These are phyloP conservation scores for Microbotryomycetes sp. DNA, from an alignment of 1,284 basidiomycete species.

Conservation along the genomic window DNA sequence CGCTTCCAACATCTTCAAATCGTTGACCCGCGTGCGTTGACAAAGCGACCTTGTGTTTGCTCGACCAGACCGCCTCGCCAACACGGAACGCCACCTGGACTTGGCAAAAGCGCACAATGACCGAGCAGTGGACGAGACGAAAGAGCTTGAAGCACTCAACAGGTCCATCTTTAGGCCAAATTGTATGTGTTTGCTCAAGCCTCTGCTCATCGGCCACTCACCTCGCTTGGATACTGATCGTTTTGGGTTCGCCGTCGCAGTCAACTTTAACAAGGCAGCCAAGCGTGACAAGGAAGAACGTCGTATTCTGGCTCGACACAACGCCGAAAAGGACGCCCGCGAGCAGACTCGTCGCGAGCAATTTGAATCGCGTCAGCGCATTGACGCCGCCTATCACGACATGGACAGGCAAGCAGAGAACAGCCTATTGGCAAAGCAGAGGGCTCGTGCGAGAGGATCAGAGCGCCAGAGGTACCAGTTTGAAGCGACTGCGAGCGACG, in stretches of 20 bases:
- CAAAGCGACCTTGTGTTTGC: too few species aligned
- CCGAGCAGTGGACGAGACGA: constrained; percentile 86
- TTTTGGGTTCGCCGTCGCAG: constrained; percentile 9
- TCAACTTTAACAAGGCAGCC: constrained; percentile 49
- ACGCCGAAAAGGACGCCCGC: constrained; percentile 77
- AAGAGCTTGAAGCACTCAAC: constrained; percentile 89
- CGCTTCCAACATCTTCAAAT: background rate
- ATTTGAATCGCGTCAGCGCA: constrained; percentile 73
- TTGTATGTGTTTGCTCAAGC: constrained; percentile 38
- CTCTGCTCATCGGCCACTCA: background rate
- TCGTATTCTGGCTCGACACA: constrained; percentile 79
- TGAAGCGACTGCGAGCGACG: constrained; percentile 89
- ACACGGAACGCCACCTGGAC: constrained; percentile 93
- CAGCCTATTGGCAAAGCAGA: constrained; percentile 42
- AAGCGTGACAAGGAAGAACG: constrained; percentile 86
- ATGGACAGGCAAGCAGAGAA: constrained; percentile 46
- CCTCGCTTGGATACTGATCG: background rate
- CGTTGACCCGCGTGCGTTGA: background rate
- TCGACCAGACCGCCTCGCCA: constrained; percentile 58
- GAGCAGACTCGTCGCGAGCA: constrained; percentile 80
- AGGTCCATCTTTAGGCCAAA: constrained; percentile 89
- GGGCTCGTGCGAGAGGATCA: constrained; percentile 49
- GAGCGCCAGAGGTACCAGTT: constrained; percentile 85
- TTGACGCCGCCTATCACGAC: constrained; percentile 66
- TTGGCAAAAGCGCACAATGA: constrained; percentile 81